A percentile compares a stretch with the other conserved stretches of the same genome.
Conservation (phyloP, 805 yeast genomes). For the Komagataella ulmi region DNA sequence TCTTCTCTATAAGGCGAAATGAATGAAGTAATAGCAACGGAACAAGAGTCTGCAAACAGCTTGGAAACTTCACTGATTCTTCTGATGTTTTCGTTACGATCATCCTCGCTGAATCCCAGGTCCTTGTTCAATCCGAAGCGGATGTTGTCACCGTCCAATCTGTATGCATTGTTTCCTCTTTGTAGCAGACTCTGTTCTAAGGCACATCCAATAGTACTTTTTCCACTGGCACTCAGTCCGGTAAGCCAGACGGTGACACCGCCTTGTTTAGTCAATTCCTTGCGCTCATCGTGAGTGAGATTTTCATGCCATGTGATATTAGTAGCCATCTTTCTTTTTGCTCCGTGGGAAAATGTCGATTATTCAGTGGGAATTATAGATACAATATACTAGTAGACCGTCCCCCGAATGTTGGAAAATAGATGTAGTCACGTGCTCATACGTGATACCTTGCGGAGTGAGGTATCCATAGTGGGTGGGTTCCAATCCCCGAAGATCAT, state of each 20-base stretch:
- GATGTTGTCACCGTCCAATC: conserved; percentile 90
- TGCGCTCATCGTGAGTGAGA: conserved; percentile 73
- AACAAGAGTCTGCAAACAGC: conserved; percentile 86
- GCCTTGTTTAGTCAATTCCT: conserved; percentile 54
- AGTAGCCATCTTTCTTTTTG: conserved; percentile 53
- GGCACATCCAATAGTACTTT: conserved; percentile 90
- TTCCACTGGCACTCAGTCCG: conserved; percentile 91
- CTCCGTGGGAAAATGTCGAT: not conserved
- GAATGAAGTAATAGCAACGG: conserved; percentile 80
- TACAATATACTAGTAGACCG: not conserved
- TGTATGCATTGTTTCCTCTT: conserved; percentile 60
- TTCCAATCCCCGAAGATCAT: not conserved
- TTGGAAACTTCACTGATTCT: conserved; percentile 92
- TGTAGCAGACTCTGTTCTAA: conserved; percentile 71
- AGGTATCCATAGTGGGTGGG: conserved; percentile 1
- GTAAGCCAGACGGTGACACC: conserved; percentile 95
- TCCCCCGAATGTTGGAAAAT: not conserved
- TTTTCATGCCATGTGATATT: conserved; percentile 96
- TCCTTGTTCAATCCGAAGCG: conserved; percentile 94
- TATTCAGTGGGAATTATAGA: not conserved
- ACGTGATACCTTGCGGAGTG: conserved; percentile 1
- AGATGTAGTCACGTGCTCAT: not conserved
- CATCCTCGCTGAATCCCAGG: conserved; percentile 82
- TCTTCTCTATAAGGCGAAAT: conserved; percentile 85
- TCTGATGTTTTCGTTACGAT: conserved; percentile 89